phyloP scores from a whole-genome alignment of 495 filamentous ascomycete genomes.

The Viridothelium virens region DNA sequence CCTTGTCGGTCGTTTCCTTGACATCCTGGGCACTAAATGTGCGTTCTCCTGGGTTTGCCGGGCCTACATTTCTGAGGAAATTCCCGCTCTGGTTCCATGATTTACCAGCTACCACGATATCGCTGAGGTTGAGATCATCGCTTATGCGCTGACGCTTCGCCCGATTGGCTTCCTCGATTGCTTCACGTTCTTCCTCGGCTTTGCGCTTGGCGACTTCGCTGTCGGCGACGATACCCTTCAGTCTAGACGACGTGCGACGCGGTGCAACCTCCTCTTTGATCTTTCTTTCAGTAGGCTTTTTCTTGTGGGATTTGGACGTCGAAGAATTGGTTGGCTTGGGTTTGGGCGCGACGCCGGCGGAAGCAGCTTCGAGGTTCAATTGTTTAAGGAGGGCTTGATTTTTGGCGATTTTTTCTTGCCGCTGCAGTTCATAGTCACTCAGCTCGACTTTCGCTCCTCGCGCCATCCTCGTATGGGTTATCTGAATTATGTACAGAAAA shows the following conservation, averaged over 20 bases:
- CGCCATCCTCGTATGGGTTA: constrained; percentile 22
- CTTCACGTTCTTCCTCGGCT: constrained; percentile 62
- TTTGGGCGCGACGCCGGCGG: constrained; percentile 46
- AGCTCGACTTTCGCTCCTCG: constrained; percentile 33
- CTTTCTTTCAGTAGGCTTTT: constrained; percentile 43
- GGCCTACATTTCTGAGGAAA: constrained; percentile 51
- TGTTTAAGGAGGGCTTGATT: constrained; percentile 56
- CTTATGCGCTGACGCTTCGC: constrained; percentile 65
- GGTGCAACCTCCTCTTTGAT: constrained; percentile 44
- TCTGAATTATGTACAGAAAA: neutral
- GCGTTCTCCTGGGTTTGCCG: constrained; percentile 65
- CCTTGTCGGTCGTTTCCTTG: constrained; percentile 69
- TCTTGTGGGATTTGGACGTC: constrained; percentile 39
- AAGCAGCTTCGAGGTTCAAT: constrained; percentile 44
- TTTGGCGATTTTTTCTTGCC: constrained; percentile 65
- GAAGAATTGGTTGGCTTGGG: constrained; percentile 24
- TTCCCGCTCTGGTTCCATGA: constrained; percentile 46
- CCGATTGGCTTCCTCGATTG: constrained; percentile 50
- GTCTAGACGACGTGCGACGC: constrained; percentile 56
- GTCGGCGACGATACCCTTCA: constrained; percentile 59
- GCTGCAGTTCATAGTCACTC: constrained; percentile 61
- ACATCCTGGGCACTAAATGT: constrained; percentile 80
- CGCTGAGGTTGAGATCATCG: constrained; percentile 62
- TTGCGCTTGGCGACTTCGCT: constrained; percentile 73
- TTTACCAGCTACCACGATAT: constrained; percentile 72